Base-by-base conservation (phyloP, 441 rosid species). In the Arabidopsis lyrata region DNA sequence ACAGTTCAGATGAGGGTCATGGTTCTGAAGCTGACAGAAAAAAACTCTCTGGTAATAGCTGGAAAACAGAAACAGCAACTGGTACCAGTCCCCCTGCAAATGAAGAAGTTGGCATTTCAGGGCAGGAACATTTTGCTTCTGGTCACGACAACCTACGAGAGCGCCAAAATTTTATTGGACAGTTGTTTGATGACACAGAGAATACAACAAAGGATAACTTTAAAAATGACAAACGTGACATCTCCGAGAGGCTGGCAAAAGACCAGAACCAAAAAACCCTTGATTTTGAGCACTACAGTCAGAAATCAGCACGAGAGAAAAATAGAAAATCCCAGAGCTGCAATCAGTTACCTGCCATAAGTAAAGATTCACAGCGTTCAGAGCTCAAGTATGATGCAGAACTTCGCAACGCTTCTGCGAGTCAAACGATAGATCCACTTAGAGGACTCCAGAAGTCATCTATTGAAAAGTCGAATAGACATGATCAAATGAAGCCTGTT, bases 151-250 rank as follows among this genome's bases (percentile, higher is more conserved):
- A 83, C 41, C 64, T 80, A 55, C 82, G 47, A 69, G 92, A 86
- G 78, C 87, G 87, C 69, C 83, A 88, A 82, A 83, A 77, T 81
- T 81, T 87, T 75, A 86, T 90, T 57, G 98, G 95, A 70, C 88
- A 86, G 73, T 75, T 91, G 83, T 91, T 96, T 81, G 97, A 90
- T 78, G 97, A 90, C 72, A 83, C 83, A 55, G 92, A 84, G 66
- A 83, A 83, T 70, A 55, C 70, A 9, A 75, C 32, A 27, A 81
- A 70, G 72, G 90, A 74, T 69, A 80, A 69, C 80, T 69, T 78
- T 34, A 83, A 80, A 78, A 81, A 48, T 48, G 98, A 86, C 64
- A 83, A 73, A 68, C 84, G 87, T 69, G 85, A 80, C 74, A 84
- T 83, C 70, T 65, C 83, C 8, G 86, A 83, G 77, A 86, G 78